Evolutionary conservation across 805 yeast species (phyloP).

Genomic region (Wickerhamiella parazyma): DNA sequence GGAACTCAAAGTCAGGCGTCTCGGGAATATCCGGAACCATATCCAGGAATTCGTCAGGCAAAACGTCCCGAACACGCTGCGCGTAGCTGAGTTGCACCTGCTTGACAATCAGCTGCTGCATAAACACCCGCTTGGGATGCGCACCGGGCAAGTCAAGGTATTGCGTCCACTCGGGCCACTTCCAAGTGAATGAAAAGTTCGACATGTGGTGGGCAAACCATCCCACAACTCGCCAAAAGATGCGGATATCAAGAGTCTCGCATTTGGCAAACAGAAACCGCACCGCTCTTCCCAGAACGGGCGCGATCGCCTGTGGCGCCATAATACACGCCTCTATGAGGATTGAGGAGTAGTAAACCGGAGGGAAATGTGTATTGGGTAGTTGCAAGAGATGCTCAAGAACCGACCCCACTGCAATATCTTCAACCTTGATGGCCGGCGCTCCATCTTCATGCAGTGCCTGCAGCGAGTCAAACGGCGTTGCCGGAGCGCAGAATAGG

Average conservation of each 20-base stretch:
- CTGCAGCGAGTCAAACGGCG: constrained; percentile 57
- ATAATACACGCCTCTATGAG: constrained; percentile 76
- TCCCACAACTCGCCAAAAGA: constrained; percentile 57
- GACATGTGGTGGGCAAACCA: constrained; percentile 92
- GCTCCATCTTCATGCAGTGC: constrained; percentile 24
- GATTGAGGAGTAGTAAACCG: constrained; percentile 70
- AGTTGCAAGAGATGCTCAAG: constrained; percentile 63
- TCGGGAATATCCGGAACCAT: constrained; percentile 30
- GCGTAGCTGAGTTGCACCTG: constrained; percentile 75
- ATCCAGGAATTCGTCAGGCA: constrained; percentile 39
- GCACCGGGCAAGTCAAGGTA: constrained; percentile 33
- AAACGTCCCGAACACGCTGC: constrained; percentile 53
- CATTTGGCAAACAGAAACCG: constrained; percentile 63
- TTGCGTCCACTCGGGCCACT: constrained; percentile 86
- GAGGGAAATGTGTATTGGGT: constrained; percentile 52
- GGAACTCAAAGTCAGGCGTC: constrained; percentile 30
- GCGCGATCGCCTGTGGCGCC: constrained; percentile 76
- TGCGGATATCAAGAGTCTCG: constrained; percentile 59
- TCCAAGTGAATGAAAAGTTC: constrained; percentile 92
- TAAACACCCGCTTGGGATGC: constrained; percentile 63
- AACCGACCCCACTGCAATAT: constrained; percentile 70
- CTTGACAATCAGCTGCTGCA: constrained; percentile 66
- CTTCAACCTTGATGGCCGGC: constrained; percentile 86
- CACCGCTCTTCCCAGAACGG: constrained; percentile 85
- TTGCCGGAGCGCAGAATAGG: constrained; percentile 59